A percentile compares a stretch with the other conserved stretches of the same genome.
These are phyloP conservation scores for Kodamaea kaohsiungensis DNA, from an alignment of 805 yeast species.

Conservation along the genomic window DNA sequence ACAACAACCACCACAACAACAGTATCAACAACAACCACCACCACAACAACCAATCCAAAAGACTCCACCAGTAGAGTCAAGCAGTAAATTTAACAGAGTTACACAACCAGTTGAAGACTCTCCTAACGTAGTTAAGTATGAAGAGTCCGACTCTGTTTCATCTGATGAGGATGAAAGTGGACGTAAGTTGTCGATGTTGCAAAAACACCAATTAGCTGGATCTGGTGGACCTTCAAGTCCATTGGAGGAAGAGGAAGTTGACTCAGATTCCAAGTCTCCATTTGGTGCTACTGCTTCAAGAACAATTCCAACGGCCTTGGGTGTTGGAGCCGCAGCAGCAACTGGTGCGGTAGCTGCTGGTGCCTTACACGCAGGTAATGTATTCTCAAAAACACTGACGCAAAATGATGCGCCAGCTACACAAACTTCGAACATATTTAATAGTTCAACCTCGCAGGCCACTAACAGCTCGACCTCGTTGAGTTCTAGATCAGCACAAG, in stretches of 20 bases:
- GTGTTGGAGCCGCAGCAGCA: constrained; percentile 1
- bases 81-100: constrained; percentile 13
- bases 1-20: not conserved
- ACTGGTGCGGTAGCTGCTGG: constrained; percentile 6
- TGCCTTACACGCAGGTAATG: not conserved
- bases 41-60: not conserved
- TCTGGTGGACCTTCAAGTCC: constrained; percentile 2
- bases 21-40: not conserved
- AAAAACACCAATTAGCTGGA: constrained; percentile 31
- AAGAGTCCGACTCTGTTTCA: constrained; percentile 24
- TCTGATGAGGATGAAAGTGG: constrained; percentile 31
- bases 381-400: not conserved
- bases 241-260: not conserved
- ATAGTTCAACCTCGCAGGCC: not conserved
- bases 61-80: constrained; percentile 20
- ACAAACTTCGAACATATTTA: not conserved
- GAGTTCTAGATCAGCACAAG: not conserved
- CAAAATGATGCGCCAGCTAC: not conserved
- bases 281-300: not conserved
- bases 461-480: not conserved
- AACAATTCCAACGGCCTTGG: not conserved
- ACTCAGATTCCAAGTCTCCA: constrained; percentile 4
- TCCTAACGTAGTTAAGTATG: constrained; percentile 39
- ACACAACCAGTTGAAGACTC: constrained; percentile 18
- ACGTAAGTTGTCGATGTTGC: constrained; percentile 32